Base-by-base conservation (phyloP, 169 alveolate species). In the Cryptosporidium ryanae region DNA sequence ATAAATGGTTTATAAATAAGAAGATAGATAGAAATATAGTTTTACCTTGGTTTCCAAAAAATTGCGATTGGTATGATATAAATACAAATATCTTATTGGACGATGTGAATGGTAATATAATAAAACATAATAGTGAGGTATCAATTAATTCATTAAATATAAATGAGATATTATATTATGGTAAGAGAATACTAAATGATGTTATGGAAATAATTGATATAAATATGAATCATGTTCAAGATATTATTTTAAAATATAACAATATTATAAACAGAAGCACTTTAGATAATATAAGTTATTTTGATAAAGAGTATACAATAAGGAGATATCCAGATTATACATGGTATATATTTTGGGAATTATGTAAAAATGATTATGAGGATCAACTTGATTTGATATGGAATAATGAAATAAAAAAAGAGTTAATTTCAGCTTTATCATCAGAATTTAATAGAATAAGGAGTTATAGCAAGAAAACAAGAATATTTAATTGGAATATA, bases 371-470 rank as follows among this genome's bases (percentile, higher is more conserved):
- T 48, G 52, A 76, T 29, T 76, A 76, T 59, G 64, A 55, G 7
- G 87, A 76, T 43, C 87, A 76, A 43, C 44, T 76, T n/a, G 87
- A 76, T 76, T 55, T 76, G 8, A 76, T 76, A 34, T 76, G 87
- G 87, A 65, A 76, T 23, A 52, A 61, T 5, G 34, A 64, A 23
- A 70, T 76, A 12, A 76, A 59, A 25, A 57, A 2, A 44, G 71
- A 76, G 25, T 23, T 76, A 5, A 43, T 59, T 23, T 32, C 34
- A 15, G 4, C 52, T 1, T 27, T 76, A 44, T 23, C 59, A 27
- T n/a, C 15, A 18, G 70, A 76, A 27, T 76, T 27, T 76, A 31
- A 61, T 21, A n/a, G 43, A 61, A 59, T 25, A 18, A 54, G 13
- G n/a, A 23, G 27, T 4, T 2, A 17, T 13, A 54, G 29, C 31